Evolutionary conservation across 1,139 yeast genomes (phyloP).

Genomic region (Yamadazyma diddensiae): DNA sequence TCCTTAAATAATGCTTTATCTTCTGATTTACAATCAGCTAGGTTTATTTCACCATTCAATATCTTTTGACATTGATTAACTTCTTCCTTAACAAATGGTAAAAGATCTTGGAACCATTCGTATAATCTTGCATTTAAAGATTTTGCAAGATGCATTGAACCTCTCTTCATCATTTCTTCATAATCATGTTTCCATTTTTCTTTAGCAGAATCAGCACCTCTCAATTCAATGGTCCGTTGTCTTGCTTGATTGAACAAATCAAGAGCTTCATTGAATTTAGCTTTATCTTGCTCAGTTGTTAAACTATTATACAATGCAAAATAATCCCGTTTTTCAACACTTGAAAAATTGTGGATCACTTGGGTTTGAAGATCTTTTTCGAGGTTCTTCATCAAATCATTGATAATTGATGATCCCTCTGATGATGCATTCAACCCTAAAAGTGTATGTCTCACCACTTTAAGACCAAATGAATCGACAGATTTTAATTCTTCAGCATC

Average conservation of each 20-base stretch:
- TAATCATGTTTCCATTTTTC: conserved; percentile 86
- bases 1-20: conserved; percentile 41
- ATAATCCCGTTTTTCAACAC: conserved; percentile 49
- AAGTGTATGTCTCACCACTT: conserved; percentile 75
- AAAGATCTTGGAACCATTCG: conserved; percentile 71
- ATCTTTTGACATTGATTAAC: conserved; percentile 46
- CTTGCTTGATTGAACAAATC: conserved; percentile 71
- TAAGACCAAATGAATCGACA: conserved; percentile 78
- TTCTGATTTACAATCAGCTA: conserved; percentile 20
- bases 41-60: conserved; percentile 19
- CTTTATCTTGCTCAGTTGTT: conserved; percentile 49
- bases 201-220: conserved; percentile 81
- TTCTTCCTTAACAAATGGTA: conserved; percentile 68
- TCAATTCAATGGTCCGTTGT: conserved; percentile 70
- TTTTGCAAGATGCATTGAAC: conserved; percentile 55
- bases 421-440: conserved; percentile 50
- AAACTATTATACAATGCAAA: conserved; percentile 59
- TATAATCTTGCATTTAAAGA: conserved; percentile 72
- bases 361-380: conserved; percentile 28
- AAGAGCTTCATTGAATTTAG: conserved; percentile 58
- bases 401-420: conserved; percentile 27
- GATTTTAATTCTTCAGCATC: conserved; percentile 57
- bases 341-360: conserved; percentile 28
- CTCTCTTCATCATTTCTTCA: conserved; percentile 65
- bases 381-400: conserved; percentile 34